Evolutionary conservation across 1,284 basidiomycete genomes (phyloP).

Genomic region (Ceratobasidium sp.): DNA sequence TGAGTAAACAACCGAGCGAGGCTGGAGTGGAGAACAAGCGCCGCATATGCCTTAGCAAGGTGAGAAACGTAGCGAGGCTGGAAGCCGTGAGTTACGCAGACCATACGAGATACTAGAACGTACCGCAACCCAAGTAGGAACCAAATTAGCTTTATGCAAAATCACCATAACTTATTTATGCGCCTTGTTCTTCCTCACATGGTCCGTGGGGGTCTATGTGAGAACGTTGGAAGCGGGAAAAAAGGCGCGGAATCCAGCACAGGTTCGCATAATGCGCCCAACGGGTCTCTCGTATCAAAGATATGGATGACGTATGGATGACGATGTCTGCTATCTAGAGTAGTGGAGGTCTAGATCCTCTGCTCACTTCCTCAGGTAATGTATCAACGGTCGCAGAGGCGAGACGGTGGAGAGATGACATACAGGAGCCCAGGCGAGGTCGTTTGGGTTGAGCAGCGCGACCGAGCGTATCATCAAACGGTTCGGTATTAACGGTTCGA

Average conservation of each 20-base stretch:
- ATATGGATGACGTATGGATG: constrained; percentile 95
- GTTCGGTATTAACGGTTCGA: constrained; percentile 94
- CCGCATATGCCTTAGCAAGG: constrained; percentile 93
- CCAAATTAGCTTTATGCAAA: constrained; percentile 98
- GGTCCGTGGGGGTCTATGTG: constrained; percentile 84
- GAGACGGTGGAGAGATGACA: constrained; percentile 89
- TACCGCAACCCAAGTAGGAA: constrained; percentile 99
- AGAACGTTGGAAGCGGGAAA: background rate
- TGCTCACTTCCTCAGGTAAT: no score
- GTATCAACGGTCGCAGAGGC: constrained; percentile 58
- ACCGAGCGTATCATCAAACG: constrained; percentile 84
- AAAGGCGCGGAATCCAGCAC: no score
- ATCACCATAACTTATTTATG: constrained; percentile 98
- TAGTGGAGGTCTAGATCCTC: no score
- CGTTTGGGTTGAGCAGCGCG: constrained; percentile 70
- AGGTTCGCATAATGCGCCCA: constrained; percentile 92
- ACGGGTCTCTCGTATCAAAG: constrained; percentile 93
- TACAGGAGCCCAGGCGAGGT: constrained; percentile 76
- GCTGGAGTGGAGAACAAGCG: constrained; percentile 97
- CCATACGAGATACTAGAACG: constrained; percentile 59
- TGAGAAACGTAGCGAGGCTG: constrained; percentile 98
- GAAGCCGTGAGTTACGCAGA: constrained; percentile 13
- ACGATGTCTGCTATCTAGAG: constrained; percentile 79
- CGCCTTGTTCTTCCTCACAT: constrained; percentile 94
- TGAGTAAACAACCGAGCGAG: constrained; percentile 92